phyloP scores from a whole-genome alignment of 345 rosid species.

The Eutrema japonicum region DNA sequence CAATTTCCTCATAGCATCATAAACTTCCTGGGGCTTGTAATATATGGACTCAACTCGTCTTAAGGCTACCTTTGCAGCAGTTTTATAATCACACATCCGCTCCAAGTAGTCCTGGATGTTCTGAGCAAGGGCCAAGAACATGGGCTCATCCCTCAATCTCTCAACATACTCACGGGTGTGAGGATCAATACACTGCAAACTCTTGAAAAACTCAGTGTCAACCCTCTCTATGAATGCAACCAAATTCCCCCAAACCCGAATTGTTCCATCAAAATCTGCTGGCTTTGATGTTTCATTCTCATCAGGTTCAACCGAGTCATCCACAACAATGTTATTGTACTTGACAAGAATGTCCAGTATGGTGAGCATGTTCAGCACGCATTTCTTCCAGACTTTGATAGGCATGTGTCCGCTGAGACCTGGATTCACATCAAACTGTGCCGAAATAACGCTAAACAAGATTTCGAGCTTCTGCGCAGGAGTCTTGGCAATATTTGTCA shows the following conservation, averaged over 20 bases:
- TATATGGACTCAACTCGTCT: conserved; percentile 82
- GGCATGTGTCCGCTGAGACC: conserved; percentile 99
- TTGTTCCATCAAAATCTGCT: conserved; percentile 60
- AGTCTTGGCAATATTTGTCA: conserved; percentile 94
- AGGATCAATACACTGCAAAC: conserved; percentile 94
- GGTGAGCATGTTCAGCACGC: conserved; percentile 76
- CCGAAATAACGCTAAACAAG: conserved; percentile 85
- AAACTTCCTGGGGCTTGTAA: conserved; percentile 93
- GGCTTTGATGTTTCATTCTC: conserved; percentile 90
- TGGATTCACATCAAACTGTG: conserved; percentile 96
- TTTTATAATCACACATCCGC: conserved; percentile 64
- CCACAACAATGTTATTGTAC: conserved; percentile 71
- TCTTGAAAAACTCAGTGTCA: conserved; percentile 88
- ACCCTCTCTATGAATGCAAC: conserved; percentile 91
- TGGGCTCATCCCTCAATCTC: conserved; percentile 88
- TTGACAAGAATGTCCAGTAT: conserved; percentile 84
- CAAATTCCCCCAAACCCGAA: conserved; percentile 89
- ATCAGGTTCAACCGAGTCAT: conserved; percentile 77
- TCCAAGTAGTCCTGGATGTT: conserved; percentile 83
- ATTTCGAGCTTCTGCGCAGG: conserved; percentile 98
- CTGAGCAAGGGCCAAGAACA: conserved; percentile 84
- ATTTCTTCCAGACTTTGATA: conserved; percentile 89
- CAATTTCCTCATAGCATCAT: conserved; percentile 94
- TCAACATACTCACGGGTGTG: conserved; percentile 91
- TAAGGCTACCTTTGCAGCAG: conserved; percentile 85